phyloP scores from a whole-genome alignment of 2,329 filamentous ascomycete genomes.

The Pyrenophora tritici-repentis region DNA sequence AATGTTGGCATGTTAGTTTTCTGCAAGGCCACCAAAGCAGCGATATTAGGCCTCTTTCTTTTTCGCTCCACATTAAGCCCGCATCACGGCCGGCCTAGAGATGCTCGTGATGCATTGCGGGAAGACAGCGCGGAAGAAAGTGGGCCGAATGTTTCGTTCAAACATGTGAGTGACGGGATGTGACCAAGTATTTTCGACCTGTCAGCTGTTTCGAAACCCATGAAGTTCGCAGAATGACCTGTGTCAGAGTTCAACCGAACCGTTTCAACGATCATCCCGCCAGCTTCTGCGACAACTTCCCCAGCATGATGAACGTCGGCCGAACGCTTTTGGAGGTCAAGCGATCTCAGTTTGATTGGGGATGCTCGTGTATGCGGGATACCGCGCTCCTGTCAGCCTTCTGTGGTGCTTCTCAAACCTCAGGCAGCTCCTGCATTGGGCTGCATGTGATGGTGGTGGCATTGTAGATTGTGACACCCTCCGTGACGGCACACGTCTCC shows the following conservation, averaged over 20 bases:
- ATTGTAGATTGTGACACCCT: slow-evolving; percentile 22
- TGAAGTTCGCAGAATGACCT: slow-evolving; percentile 9
- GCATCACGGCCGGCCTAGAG: slow-evolving; percentile 5
- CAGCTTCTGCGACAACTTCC: slow-evolving; percentile 11
- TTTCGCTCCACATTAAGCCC: slow-evolving; percentile 10
- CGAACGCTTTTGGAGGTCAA: slow-evolving; percentile 14
- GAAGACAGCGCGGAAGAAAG: slow-evolving; percentile 1
- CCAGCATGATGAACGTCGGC: slow-evolving; percentile 2
- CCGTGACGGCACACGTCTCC: slow-evolving; percentile 1
- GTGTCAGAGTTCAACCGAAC: slow-evolving; percentile 21
- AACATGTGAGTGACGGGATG: slow-evolving; percentile 1
- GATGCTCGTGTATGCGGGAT: not conserved
- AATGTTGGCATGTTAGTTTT: slow-evolving; percentile 28
- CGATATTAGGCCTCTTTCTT: slow-evolving; percentile 30
- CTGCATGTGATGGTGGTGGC: slow-evolving; percentile 3
- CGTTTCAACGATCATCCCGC: slow-evolving; percentile 17
- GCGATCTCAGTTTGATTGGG: slow-evolving; percentile 2
- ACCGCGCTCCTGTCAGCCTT: slow-evolving; percentile 15
- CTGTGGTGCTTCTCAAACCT: slow-evolving; percentile 21
- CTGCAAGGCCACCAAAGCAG: slow-evolving; percentile 32
- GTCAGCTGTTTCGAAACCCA: slow-evolving; percentile 19
- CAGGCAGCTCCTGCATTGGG: slow-evolving; percentile 10
- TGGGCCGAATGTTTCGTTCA: slow-evolving; percentile 11
- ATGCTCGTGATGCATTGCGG: slow-evolving; percentile 8
- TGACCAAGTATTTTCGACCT: slow-evolving; percentile 1